Evolutionary conservation across 768 basidiomycete genomes (phyloP).

Genomic region (Coprinellus aureogranulatus): DNA sequence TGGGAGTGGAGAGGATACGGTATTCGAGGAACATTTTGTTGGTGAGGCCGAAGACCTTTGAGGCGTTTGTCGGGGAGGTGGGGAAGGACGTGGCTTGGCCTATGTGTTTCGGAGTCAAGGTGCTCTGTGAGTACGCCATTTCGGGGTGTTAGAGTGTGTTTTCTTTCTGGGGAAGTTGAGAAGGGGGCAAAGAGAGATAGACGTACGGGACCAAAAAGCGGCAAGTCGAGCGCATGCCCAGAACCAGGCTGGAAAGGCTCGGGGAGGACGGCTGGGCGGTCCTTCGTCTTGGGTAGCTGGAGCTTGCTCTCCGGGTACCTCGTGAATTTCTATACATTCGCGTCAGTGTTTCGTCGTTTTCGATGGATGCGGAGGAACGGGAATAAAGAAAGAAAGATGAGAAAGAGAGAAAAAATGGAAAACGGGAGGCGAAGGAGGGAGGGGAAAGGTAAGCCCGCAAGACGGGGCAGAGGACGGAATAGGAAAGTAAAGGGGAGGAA

Average conservation of each 20-base stretch:
- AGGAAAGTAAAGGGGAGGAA: no score
- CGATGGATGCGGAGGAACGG: no score
- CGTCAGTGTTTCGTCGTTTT: no score
- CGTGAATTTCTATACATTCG: constrained; percentile 15
- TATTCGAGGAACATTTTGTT: constrained; percentile 72
- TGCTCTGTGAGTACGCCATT: constrained; percentile 7
- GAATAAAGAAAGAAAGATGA: no score
- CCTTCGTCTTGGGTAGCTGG: not conserved
- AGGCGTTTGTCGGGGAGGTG: constrained; percentile 43
- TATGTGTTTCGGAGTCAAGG: constrained; percentile 31
- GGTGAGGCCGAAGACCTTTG: constrained; percentile 71
- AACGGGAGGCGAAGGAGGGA: no score
- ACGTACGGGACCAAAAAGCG: constrained; percentile 10
- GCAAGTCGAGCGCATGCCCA: not conserved
- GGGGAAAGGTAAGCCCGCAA: no score
- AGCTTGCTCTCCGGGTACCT: constrained; percentile 8
- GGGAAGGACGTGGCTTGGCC: constrained; percentile 48
- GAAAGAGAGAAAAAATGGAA: no score
- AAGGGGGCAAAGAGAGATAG: no score
- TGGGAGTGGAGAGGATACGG: constrained; percentile 66
- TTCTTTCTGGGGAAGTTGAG: no score
- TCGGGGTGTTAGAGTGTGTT: no score
- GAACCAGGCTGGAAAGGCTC: not conserved
- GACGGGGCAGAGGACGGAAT: no score
- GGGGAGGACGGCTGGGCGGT: not conserved